These are phyloP conservation scores for Chrysosporium queenslandicum DNA, from an alignment of 2,329 filamentous ascomycete genomes.

Conservation along the genomic window DNA sequence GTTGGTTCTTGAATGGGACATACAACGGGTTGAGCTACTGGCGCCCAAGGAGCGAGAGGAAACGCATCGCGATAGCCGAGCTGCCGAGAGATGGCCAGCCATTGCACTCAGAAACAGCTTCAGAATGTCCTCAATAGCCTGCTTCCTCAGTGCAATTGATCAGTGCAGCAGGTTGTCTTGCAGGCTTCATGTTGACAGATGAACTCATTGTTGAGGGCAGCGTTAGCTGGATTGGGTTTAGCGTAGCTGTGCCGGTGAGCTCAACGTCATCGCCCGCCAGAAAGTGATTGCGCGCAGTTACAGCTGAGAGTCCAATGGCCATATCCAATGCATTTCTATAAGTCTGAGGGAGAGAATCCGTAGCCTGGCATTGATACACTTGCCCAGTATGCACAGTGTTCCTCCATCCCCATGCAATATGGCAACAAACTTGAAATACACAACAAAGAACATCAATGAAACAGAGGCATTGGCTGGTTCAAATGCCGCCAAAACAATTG, in stretches of 20 bases:
- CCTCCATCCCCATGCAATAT: not conserved
- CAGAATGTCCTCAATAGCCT: not conserved
- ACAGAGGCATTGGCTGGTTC: not conserved
- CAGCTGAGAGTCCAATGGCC: not conserved
- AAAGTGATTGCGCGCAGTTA: too few relatives aligned
- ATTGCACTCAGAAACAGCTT: not conserved
- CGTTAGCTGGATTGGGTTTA: not conserved
- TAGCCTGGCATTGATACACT: not conserved
- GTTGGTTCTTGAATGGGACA: not conserved
- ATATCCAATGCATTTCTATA: not conserved
- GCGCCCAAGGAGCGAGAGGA: not conserved
- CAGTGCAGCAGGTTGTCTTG: too few relatives aligned
- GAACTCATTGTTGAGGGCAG: not conserved
- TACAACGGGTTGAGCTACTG: constrained; percentile 2
- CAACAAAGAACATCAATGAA: not conserved
- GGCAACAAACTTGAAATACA: not conserved
- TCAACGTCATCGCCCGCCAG: too few relatives aligned
- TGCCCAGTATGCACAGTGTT: not conserved
- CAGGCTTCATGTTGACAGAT: not conserved
- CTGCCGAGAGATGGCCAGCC: not conserved
- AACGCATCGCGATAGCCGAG: constrained; percentile 6
- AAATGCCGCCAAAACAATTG: too few relatives aligned
- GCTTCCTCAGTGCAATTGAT: not conserved
- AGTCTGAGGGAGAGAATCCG: not conserved
- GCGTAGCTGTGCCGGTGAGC: not conserved